A percentile compares a stretch with the other conserved stretches of the same genome.
Conservation (phyloP, 1,284 basidiomycete genomes). For the Trametes pubescens region DNA sequence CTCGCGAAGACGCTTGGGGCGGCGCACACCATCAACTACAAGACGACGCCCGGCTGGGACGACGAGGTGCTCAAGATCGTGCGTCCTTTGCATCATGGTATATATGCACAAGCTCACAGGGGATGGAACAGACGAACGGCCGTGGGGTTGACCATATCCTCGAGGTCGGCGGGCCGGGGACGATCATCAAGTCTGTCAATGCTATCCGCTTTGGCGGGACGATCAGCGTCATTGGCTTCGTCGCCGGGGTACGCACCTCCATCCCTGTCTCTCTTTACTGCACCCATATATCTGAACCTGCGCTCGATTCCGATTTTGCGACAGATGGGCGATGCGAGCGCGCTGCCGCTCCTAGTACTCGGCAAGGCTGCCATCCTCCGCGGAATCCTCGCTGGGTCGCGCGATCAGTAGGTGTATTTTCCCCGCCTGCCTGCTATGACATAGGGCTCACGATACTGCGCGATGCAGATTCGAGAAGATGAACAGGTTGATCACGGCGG, state of each 20-base stretch:
- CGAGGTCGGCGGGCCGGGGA: conserved; percentile 53
- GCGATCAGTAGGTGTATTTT: background rate
- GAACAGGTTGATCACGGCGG: conserved; percentile 45
- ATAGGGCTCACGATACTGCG: too few relatives aligned
- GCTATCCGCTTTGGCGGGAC: conserved; percentile 48
- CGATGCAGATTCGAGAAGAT: conserved; percentile 46
- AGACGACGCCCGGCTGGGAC: conserved; percentile 52
- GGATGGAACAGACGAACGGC: conserved; percentile 41
- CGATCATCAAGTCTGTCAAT: conserved; percentile 47
- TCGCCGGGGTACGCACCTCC: conserved; percentile 39
- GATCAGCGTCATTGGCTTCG: conserved; percentile 51
- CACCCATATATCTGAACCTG: background rate
- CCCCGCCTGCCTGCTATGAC: too few relatives aligned
- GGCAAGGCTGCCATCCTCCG: conserved; percentile 8
- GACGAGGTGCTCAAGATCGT: conserved; percentile 43
- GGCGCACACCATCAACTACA: conserved; percentile 49
- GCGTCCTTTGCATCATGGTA: background rate
- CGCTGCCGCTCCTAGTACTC: background rate
- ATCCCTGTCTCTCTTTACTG: background rate
- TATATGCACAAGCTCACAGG: background rate
- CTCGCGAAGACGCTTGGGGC: conserved; percentile 44
- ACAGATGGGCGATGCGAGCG: conserved; percentile 2
- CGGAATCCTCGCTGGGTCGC: conserved; percentile 9
- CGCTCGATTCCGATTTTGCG: background rate
- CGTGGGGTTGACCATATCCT: conserved; percentile 53